Conservation (phyloP, 495 filamentous ascomycete genomes). For the Saxophila tyrrhenica region DNA sequence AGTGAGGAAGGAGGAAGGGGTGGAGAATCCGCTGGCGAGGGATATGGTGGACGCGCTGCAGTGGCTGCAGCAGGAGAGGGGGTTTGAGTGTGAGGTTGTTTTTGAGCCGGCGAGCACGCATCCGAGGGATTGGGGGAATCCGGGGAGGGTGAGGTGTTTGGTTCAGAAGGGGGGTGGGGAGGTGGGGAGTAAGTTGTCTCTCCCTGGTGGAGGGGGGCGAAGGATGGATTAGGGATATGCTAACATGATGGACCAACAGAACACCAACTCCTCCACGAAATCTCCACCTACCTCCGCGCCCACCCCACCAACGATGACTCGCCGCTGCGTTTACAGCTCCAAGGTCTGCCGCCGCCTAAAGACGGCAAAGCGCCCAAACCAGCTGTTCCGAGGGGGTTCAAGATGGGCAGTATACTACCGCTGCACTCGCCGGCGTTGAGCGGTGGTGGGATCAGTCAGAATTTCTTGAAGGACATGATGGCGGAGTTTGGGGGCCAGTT, state of each 20-base stretch:
- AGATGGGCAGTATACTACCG: conserved; percentile 71
- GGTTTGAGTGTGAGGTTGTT: conserved; percentile 46
- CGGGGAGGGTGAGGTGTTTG: conserved; percentile 71
- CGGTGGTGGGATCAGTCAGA: conserved; percentile 89
- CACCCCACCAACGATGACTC: conserved; percentile 66
- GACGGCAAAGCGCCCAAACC: conserved; percentile 56
- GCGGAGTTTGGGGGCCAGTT: conserved; percentile 64
- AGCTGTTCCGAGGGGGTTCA: conserved; percentile 82
- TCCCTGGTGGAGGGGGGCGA: too few species aligned
- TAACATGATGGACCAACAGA: conserved; percentile 35
- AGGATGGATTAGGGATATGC: too few species aligned
- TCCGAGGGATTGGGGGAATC: conserved; percentile 96
- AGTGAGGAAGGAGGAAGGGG: conserved; percentile 57
- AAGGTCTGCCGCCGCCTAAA: conserved; percentile 50
- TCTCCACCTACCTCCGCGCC: conserved; percentile 58
- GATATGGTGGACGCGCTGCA: conserved; percentile 81
- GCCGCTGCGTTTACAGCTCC: conserved; percentile 53
- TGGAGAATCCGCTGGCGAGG: conserved; percentile 75
- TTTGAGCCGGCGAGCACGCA: conserved; percentile 88
- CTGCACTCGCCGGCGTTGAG: conserved; percentile 79
- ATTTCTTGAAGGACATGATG: conserved; percentile 97
- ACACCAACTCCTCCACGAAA: conserved; percentile 70
- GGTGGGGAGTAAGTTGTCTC: conserved; percentile 52
- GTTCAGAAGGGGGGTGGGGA: conserved; percentile 47
- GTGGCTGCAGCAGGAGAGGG: conserved; percentile 37